Percentiles rank a stretch among this genome's conserved stretches.
These are phyloP conservation scores for Fomitopsis betulina DNA, from an alignment of 1,284 basidiomycete genomes.

Conservation along the genomic window DNA sequence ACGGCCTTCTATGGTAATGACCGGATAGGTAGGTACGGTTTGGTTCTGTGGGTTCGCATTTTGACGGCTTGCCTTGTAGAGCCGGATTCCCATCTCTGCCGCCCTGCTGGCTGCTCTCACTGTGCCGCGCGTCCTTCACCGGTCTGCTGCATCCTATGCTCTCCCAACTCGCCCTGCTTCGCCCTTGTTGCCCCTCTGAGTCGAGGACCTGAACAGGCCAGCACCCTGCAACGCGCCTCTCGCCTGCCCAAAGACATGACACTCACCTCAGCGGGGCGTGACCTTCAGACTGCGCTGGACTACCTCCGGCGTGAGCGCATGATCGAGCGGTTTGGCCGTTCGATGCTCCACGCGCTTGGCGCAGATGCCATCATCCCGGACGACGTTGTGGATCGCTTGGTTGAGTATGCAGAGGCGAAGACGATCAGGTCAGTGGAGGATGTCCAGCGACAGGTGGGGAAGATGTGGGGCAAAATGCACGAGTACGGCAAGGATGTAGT, in stretches of 20 bases:
- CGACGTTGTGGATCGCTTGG: neutral
- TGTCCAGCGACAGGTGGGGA: neutral
- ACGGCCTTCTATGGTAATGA: neutral
- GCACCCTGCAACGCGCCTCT: neutral
- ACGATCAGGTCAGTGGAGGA: neutral
- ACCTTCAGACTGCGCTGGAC: neutral
- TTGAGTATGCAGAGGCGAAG: neutral
- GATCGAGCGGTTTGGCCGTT: too few relatives aligned
- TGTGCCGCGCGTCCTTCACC: neutral
- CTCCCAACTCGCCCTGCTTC: neutral
- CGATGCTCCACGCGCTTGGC: neutral
- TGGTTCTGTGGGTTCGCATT: neutral
- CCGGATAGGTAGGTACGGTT: neutral
- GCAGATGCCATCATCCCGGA: neutral
- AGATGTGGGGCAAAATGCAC: neutral
- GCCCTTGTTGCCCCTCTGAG: neutral
- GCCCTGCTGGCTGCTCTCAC: neutral
- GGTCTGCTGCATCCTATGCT: neutral
- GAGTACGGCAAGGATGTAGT: neutral
- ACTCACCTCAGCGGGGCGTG: neutral
- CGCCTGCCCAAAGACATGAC: neutral
- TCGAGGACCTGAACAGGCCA: neutral
- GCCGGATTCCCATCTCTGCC: neutral
- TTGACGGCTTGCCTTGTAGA: neutral
- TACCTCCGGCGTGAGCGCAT: too few relatives aligned